Base-by-base conservation (phyloP, 345 rosid species). In the Eutrema heterophyllum region DNA sequence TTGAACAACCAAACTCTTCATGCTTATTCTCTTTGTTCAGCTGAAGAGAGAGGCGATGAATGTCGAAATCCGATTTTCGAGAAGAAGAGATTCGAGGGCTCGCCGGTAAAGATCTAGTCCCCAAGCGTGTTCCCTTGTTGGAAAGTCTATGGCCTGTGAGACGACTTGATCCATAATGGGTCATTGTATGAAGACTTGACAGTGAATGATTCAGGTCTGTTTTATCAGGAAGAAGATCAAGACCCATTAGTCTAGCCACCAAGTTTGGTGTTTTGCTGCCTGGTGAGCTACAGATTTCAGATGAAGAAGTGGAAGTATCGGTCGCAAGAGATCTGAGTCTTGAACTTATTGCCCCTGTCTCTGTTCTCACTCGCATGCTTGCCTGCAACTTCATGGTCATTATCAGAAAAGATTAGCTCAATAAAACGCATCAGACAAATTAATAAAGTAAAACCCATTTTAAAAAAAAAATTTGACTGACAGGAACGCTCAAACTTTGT, bases 211-310 rank as follows among this genome's bases (percentile, higher is more conserved):
- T 86, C 9, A 57, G 72, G 26, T 70, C 35, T 33, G 68, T 10
- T 26, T 64, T 57, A 41, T 83, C 90, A 5, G 98, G 96, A 60
- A 93, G 92, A 62, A 87, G 84, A 58, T 93, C 97, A 24, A 93
- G 94, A 56, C 98, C 98, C 98, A 93, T 93, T 9, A 93, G 89
- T 71, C 96, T 81, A 18, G 97, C 98, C 1, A 93, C 94, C 48
- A 93, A 76, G 65, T 66, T 91, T 15, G 98, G 98, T 12, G 97
- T 89, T 80, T 84, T 89, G 81, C 84, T 80, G 11, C 88, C 84
- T 26, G 97, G 90, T 13, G 98, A 89, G 75, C 78, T 69, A 76
- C 84, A 79, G 46, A 83, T 83, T 56, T 85, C 96, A 46, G 91
- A 83, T 6, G 82, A 87, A 48, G 78, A 81, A 12, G 69, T 51